A percentile compares a stretch with the other conserved stretches of the same genome.
Evolutionary conservation across 192 early-diverging fungal species (phyloP).

Genomic region (Backusella circina): DNA sequence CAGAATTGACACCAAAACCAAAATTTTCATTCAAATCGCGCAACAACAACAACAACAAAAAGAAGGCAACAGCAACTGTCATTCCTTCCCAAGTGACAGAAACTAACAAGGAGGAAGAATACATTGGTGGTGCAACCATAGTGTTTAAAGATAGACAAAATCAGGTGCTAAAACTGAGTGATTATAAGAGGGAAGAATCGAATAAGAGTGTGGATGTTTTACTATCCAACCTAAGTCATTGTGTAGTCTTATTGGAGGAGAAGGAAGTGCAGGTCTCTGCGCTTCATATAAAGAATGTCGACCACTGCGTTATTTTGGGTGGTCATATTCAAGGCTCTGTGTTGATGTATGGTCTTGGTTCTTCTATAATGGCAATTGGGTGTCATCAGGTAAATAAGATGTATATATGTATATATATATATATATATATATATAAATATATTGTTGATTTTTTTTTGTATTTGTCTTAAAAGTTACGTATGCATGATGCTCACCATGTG

Average conservation of each 20-base stretch:
- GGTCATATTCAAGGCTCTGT: slow-evolving; percentile 69
- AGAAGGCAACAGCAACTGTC: background rate
- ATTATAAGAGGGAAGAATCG: background rate
- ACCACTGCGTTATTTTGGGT: slow-evolving; percentile 61
- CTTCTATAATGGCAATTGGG: slow-evolving; percentile 58
- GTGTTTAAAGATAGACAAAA: background rate
- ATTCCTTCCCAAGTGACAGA: background rate
- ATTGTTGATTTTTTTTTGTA: no score
- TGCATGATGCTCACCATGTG: slow-evolving; percentile 69
- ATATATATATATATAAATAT: no score
- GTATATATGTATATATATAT: no score
- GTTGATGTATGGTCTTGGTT: slow-evolving; percentile 61
- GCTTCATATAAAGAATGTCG: slow-evolving; percentile 72
- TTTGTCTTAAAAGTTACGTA: slow-evolving; percentile 62
- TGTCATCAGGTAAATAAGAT: slow-evolving; percentile 74
- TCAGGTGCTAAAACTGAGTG: background rate
- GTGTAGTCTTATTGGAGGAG: slow-evolving; percentile 63
- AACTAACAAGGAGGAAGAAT: background rate
- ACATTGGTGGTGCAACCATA: background rate
- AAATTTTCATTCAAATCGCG: slow-evolving; percentile 72
- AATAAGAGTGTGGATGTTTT: slow-evolving; percentile 49
- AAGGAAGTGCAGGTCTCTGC: slow-evolving; percentile 53
- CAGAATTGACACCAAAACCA: slow-evolving; percentile 47
- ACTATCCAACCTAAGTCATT: slow-evolving; percentile 51
- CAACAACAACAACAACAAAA: slow-evolving; percentile 26